A percentile compares a stretch with the other conserved stretches of the same genome.
Conservation (phyloP, 495 filamentous ascomycete genomes). For the Xylaria castorea region DNA sequence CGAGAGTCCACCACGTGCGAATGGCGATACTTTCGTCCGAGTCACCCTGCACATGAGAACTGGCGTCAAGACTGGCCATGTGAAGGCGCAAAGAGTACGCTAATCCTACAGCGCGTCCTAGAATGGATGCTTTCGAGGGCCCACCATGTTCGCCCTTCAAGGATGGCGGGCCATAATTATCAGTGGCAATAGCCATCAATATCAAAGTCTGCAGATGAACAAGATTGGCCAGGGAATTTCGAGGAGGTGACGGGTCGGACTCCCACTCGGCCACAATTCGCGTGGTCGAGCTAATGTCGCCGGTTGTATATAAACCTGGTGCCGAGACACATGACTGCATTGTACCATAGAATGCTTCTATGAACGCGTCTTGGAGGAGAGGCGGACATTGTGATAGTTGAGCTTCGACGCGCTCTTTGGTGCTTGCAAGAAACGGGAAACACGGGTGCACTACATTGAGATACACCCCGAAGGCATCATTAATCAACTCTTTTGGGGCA, state of each 20-base stretch:
- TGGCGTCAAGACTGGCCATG: conserved; percentile 38
- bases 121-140: conserved; percentile 48
- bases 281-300: conserved; percentile 52
- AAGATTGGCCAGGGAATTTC: conserved; percentile 58
- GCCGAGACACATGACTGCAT: conserved; percentile 62
- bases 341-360: conserved; percentile 68
- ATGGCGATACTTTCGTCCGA: conserved; percentile 73
- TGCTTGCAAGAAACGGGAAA: conserved; percentile 75
- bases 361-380: conserved; percentile 72
- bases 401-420: conserved; percentile 65
- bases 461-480: conserved; percentile 65
- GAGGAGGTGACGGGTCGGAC: conserved; percentile 50
- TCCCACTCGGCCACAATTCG: conserved; percentile 62
- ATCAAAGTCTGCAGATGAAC: conserved; percentile 69
- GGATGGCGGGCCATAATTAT: conserved; percentile 51
- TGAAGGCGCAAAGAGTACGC: conserved; percentile 66
- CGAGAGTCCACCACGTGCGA: conserved; percentile 76
- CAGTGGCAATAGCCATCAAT: conserved; percentile 65
- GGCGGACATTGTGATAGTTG: conserved; percentile 66
- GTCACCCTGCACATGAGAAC: conserved; percentile 52
- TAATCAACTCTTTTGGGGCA: conserved; percentile 48
- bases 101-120: conserved; percentile 65
- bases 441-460: conserved; percentile 73
- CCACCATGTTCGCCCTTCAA: conserved; percentile 43
- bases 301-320: conserved; percentile 45